These are phyloP conservation scores for Wickerhamomyces ciferrii DNA, from an alignment of 805 yeast genomes.

Conservation along the genomic window DNA sequence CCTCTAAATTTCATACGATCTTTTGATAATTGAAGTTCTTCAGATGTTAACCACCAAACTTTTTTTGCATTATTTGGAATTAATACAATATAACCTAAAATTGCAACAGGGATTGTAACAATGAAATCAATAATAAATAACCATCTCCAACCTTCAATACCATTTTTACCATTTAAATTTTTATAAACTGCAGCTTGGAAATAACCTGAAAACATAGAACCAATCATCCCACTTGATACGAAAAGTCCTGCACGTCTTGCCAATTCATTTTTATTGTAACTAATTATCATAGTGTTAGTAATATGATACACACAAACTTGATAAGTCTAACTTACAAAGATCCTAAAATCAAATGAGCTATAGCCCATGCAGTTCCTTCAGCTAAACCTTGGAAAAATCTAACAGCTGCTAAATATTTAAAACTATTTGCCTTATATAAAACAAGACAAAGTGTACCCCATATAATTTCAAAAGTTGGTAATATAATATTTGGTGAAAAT, in stretches of 20 bases:
- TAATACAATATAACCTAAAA: constrained; percentile 28
- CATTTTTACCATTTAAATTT: constrained; percentile 31
- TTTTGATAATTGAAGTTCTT: background rate
- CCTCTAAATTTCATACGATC: background rate
- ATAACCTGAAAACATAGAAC: constrained; percentile 32
- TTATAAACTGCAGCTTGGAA: constrained; percentile 34
- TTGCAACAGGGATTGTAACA: constrained; percentile 35
- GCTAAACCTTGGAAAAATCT: constrained; percentile 61
- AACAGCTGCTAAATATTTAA: constrained; percentile 49
- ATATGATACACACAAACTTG: too few relatives aligned
- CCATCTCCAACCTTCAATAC: constrained; percentile 45
- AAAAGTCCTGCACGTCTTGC: constrained; percentile 34
- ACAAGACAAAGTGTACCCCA: constrained; percentile 67
- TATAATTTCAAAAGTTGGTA: constrained; percentile 49
- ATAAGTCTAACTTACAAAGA: too few relatives aligned
- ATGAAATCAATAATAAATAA: constrained; percentile 40
- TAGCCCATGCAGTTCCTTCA: constrained; percentile 54
- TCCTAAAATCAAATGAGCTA: constrained; percentile 27
- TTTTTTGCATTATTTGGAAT: background rate
- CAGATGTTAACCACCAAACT: background rate
- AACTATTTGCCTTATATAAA: constrained; percentile 40
- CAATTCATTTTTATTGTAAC: constrained; percentile 25
- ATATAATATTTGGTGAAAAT: constrained; percentile 42
- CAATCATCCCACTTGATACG: constrained; percentile 33
- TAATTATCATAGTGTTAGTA: too few relatives aligned